phyloP scores from a whole-genome alignment of 2,329 filamentous ascomycete species.

The Beauveria asiatica region DNA sequence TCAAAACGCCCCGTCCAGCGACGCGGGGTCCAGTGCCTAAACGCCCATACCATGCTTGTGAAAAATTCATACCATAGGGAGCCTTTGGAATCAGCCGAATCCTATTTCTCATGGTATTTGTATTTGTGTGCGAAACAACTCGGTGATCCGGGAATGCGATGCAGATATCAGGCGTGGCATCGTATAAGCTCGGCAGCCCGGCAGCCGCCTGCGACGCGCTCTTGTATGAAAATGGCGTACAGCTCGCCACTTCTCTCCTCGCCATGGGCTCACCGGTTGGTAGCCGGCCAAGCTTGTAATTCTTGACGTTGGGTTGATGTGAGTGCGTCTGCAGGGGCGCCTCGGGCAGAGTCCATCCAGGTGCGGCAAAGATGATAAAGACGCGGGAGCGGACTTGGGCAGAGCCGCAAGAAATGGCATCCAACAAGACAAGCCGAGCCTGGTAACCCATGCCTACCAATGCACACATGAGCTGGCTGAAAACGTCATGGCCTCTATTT shows the following conservation, averaged over 20 bases:
- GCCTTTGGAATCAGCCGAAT: slow-evolving; percentile 50
- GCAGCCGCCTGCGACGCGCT: slow-evolving; percentile 43
- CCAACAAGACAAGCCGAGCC: slow-evolving; percentile 55
- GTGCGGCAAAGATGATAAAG: slow-evolving; percentile 64
- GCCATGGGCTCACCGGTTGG: slow-evolving; percentile 55
- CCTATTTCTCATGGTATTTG: slow-evolving; percentile 31
- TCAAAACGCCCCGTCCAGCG: slow-evolving; percentile 24
- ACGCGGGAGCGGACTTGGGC: slow-evolving; percentile 58
- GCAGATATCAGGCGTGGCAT: slow-evolving; percentile 53
- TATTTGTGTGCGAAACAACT: slow-evolving; percentile 29
- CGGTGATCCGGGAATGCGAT: slow-evolving; percentile 62
- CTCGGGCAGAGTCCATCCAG: slow-evolving; percentile 48
- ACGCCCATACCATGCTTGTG: slow-evolving; percentile 33
- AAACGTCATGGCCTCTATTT: slow-evolving; percentile 50
- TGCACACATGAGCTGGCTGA: slow-evolving; percentile 64
- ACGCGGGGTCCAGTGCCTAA: slow-evolving; percentile 11
- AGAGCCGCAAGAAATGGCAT: slow-evolving; percentile 61
- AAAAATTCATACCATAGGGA: slow-evolving; percentile 47
- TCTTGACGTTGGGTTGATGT: slow-evolving; percentile 33
- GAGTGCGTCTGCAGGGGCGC: slow-evolving; percentile 55
- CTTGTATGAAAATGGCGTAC: slow-evolving; percentile 53
- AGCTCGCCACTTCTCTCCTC: slow-evolving; percentile 27
- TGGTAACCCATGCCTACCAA: slow-evolving; percentile 75
- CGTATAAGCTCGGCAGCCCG: slow-evolving; percentile 55
- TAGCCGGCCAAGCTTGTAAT: slow-evolving; percentile 43